A percentile compares a stretch with the other conserved stretches of the same genome.
Evolutionary conservation across 306 rosid species (phyloP).

Genomic region (Cotoneaster glaucophyllus): DNA sequence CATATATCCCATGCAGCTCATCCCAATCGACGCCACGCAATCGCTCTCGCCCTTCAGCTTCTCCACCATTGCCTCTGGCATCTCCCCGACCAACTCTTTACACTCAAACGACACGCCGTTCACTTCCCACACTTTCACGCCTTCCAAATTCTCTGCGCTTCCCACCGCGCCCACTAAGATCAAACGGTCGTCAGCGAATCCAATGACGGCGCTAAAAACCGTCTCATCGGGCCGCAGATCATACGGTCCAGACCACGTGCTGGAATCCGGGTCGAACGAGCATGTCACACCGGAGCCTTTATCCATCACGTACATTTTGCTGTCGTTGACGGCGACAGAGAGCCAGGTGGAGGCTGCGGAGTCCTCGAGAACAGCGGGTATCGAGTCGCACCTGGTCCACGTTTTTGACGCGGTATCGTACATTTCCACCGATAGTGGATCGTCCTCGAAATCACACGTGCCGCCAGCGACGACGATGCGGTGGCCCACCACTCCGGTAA

Average conservation of each 20-base stretch:
- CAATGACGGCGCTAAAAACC: constrained; percentile 23
- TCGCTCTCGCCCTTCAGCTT: constrained; percentile 35
- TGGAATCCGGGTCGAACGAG: constrained; percentile 35
- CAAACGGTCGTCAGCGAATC: constrained; percentile 20
- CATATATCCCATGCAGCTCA: constrained; percentile 35
- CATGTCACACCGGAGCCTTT: constrained; percentile 38
- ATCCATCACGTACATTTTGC: constrained; percentile 40
- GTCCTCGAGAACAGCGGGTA: constrained; percentile 44
- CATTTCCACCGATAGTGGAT: constrained; percentile 59
- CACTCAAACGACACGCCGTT: constrained; percentile 25
- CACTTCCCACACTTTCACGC: constrained; percentile 45
- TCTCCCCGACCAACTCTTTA: constrained; percentile 42
- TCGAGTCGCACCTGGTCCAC: constrained; percentile 19
- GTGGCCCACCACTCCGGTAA: constrained; percentile 36
- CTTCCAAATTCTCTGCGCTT: constrained; percentile 20
- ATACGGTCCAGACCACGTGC: constrained; percentile 56
- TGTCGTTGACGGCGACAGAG: constrained; percentile 36
- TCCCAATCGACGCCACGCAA: constrained; percentile 30
- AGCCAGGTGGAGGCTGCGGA: constrained; percentile 52
- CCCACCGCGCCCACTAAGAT: constrained; percentile 48
- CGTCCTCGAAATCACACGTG: constrained; percentile 48
- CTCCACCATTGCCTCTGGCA: constrained; percentile 53
- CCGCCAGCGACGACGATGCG: constrained; percentile 47
- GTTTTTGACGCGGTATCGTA: constrained; percentile 16
- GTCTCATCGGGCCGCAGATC: constrained; percentile 26